Evolutionary conservation across 2,329 filamentous ascomycete genomes (phyloP), one percentile per base, ranked within the genome.

Genomic region (Hirsutella rhossiliensis): DNA sequence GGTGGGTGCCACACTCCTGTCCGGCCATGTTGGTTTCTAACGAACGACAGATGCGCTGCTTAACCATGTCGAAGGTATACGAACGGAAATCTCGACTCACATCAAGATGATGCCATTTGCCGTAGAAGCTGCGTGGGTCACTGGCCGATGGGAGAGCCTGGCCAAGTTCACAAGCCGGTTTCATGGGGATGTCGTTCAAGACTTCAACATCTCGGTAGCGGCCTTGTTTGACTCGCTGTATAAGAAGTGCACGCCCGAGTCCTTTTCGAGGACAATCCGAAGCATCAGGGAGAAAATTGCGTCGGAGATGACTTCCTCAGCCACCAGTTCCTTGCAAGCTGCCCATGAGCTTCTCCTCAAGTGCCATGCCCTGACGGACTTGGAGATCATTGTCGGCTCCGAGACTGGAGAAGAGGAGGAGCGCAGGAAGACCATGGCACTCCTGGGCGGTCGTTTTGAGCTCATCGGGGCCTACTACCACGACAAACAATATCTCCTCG

Each of bases 401-500:
- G 64, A 68, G 29, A 52, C 62, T 11, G 65, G 70, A 39, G 63
- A 66, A 9, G 63, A 71, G 43, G 58, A 64, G 40, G 62, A 62
- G 37, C 58, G 57, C 29, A 55, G 55, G 30, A 58, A 54, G 42
- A 60, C 58, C 3, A 56, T 63, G 46, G 47, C 50, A 2, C 47
- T 64, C 5, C 48, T 96, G 5, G 74, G 84, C 48, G 78, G 83
- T 39, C 80, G 92, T n/a, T 67, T 98, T n/a, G 85, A 89, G 52
- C 75, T 94, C 1, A 69, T 98, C 3, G 92, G 94, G 1, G 86
- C 88, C 1, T 95, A 92, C 55, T 82, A 89, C 32, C 78, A 81
- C 43, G 89, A 98, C 59, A 98, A 98, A 60, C 90, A 96, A 58
- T 97, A 94, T 58, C 65, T 98, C 11, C 71, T 99, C 27, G 85